Evolutionary conservation across 2,329 filamentous ascomycete species (phyloP), one percentile per base, ranked within the genome.

Genomic region (Sordariomycetes sp.): DNA sequence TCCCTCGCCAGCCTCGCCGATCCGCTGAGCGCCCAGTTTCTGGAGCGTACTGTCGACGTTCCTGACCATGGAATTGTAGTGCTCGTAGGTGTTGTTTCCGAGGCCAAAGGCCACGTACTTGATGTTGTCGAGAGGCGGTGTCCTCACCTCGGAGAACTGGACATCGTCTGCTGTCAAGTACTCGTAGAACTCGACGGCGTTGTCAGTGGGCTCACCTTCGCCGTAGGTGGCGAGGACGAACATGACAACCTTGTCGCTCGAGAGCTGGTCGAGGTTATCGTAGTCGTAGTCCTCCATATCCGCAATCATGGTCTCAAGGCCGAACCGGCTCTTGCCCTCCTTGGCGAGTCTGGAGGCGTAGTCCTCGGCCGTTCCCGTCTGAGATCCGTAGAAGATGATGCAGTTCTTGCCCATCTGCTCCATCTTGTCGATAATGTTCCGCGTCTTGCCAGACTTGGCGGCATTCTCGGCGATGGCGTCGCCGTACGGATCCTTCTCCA

Each of bases 31-130:
- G 60, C 94, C 94, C 22, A 95, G 78, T 66, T 88, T 92, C 66
- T 84, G 78, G 59, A 99, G 76, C 61, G 84, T 85, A 69, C 87
- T 84, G 73, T 94, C 84, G 59, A 97, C 86, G 62, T 92, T 89
- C 70, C 92, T 90, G 60, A 99, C 91, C 90, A 99, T 96, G 56
- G 87, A 87, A 76, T 99, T 99, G 80, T 96, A 99, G 77, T 99
- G 94, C 70, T 99, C 94, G 70, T 99, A 99, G 32, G 94, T 97
- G 77, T 97, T 99, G 79, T 99, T 99, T 63, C 94, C 94, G 45
- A 99, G 84, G 66, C 94, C 94, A 66, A 99, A 99, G 58, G 90
- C 82, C 66, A 99, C 90, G 68, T 91, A 99, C 70, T 91, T 92
- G 68, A 99, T 81, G 66, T 89, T 91, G 55, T 75, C 78, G 57